These are phyloP conservation scores for Fusarium miscanthi DNA, from an alignment of 2,329 filamentous ascomycete species.

Conservation along the genomic window DNA sequence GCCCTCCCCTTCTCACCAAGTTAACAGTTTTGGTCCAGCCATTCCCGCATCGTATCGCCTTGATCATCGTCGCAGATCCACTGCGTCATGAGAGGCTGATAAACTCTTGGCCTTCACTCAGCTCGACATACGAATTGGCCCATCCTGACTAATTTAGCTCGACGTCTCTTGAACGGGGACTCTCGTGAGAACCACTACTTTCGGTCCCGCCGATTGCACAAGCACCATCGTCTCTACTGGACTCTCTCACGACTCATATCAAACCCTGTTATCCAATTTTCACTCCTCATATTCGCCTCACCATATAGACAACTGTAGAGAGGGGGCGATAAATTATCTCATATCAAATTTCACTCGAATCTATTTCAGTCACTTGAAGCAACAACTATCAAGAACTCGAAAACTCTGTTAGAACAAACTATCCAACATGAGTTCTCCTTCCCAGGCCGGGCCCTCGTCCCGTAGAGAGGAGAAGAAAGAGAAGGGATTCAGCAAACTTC, in stretches of 20 bases:
- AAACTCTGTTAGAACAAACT: neutral
- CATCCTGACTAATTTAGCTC: neutral
- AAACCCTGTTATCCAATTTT: neutral
- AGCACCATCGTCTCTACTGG: slow-evolving; percentile 6
- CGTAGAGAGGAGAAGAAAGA: slow-evolving; percentile 55
- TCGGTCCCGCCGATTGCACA: slow-evolving; percentile 17
- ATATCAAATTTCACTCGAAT: neutral
- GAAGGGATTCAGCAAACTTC: slow-evolving; percentile 60
- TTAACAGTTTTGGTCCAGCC: slow-evolving; percentile 7
- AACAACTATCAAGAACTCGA: neutral
- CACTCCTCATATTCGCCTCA: slow-evolving; percentile 14
- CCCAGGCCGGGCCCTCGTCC: slow-evolving; percentile 51
- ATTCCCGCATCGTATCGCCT: neutral
- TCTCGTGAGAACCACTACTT: slow-evolving; percentile 21
- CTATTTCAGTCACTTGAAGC: neutral
- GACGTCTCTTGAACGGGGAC: slow-evolving; percentile 25
- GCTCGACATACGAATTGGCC: slow-evolving; percentile 9
- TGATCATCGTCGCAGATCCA: slow-evolving; percentile 25
- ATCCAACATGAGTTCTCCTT: slow-evolving; percentile 56
- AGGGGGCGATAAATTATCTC: neutral
- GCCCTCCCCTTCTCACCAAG: slow-evolving; percentile 16
- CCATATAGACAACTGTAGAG: neutral
- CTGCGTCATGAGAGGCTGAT: slow-evolving; percentile 34
- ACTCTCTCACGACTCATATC: slow-evolving; percentile 9
- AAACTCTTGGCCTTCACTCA: slow-evolving; percentile 12